Evolutionary conservation across 768 basidiomycete genomes (phyloP).

Genomic region (Russula earlei): DNA sequence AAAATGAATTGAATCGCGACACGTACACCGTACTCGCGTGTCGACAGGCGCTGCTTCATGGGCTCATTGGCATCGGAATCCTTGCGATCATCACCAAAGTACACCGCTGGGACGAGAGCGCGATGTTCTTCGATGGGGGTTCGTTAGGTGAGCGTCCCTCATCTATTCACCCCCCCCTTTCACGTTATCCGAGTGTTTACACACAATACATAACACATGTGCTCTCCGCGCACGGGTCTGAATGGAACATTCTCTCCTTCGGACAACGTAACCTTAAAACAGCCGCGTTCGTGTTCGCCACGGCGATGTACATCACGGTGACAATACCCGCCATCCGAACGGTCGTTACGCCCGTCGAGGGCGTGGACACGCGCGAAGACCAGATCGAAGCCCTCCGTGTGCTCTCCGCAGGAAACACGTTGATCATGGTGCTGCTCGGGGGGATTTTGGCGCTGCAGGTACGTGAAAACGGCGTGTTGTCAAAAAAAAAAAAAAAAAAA

Average conservation of each 20-base stretch:
- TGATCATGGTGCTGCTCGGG: constrained; percentile 61
- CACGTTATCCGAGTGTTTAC: background rate
- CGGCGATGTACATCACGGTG: constrained; percentile 78
- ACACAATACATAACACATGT: background rate
- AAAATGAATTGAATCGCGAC: background rate
- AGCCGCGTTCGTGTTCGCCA: constrained; percentile 68
- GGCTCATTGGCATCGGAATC: constrained; percentile 70
- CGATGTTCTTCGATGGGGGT: constrained; percentile 91
- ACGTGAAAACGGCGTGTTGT: constrained; percentile 23
- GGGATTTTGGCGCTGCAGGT: constrained; percentile 68
- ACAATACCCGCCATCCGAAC: constrained; percentile 71
- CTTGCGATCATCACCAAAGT: constrained; percentile 70
- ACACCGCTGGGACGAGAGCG: constrained; percentile 83
- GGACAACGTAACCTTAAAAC: background rate
- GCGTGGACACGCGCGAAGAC: constrained; percentile 51
- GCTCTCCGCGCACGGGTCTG: background rate
- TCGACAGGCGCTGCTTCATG: constrained; percentile 73
- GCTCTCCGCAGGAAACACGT: constrained; percentile 78
- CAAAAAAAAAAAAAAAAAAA: too few species aligned
- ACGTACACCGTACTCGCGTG: background rate
- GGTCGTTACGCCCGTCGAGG: constrained; percentile 48
- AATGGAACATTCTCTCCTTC: background rate
- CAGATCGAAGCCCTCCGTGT: constrained; percentile 72
- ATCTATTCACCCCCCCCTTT: background rate
- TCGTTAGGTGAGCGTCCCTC: constrained; percentile 54